Base-by-base conservation (phyloP, 768 basidiomycete genomes). In the Russula dissimulans region DNA sequence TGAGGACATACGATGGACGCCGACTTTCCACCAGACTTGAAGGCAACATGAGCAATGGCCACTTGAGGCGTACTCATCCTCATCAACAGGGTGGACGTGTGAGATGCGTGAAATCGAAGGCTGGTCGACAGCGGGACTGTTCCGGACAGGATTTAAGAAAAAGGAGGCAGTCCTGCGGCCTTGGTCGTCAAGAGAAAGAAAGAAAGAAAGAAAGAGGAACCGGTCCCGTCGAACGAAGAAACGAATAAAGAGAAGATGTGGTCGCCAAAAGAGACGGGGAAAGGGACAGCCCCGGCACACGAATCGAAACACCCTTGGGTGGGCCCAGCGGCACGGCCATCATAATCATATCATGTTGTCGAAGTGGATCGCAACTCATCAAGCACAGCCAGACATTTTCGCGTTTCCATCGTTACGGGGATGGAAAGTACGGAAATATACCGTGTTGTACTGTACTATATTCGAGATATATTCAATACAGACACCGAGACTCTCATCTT, bases 101-200 rank as follows among this genome's bases (percentile, higher is more conserved):
- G 22, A 6, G n/a, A 32, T 42, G 38, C 53, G 44, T 59, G 44
- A 45, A 15, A 15, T 34, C 22, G 18, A 51, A 18, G 39, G 58
- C 62, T 57, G 57, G 12, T 65, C 58, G 53, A 60, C 63, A 61
- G 54, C 59, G 63, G 52, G 51, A 47, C 68, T 68, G 68, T 69
- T 62, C 64, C 66, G 47, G 63, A 66, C 65, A 68, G 66, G 67
- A 62, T 65, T 62, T 68, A 67, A 61, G 51, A 61, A 57, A 61
- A 63, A 47, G 55, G 67, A 63, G 69, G 67, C 64, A 68, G 72
- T 68, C 75, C 76, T 71, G 64, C 57, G 29, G 67, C 67, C 69
- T 67, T 67, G 68, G 63, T 59, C 39, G 65, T 68, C 62, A 66
- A 62, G 31, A 66, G 66, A 64, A 42, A 55, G 22, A 60, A 39